phyloP scores from a whole-genome alignment of 768 basidiomycete genomes.

The Mycena haematopus region DNA sequence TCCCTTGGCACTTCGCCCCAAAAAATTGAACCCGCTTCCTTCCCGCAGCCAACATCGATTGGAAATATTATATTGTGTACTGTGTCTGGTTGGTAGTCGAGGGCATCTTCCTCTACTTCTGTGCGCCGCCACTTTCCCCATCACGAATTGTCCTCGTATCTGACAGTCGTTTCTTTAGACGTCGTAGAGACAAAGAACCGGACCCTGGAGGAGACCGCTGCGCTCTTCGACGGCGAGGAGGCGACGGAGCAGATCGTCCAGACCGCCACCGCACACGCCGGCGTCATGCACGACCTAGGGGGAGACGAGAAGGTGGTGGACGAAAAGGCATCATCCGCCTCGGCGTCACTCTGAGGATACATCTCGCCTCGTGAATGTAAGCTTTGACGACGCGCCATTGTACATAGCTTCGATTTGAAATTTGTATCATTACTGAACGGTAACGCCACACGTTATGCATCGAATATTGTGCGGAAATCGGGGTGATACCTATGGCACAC shows the following conservation, averaged over 20 bases:
- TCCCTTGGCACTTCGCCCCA: no score
- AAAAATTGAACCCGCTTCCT: neutral
- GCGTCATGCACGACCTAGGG: conserved; percentile 19
- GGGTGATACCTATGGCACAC: no score
- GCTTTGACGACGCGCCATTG: no score
- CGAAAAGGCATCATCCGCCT: no score
- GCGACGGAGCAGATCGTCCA: conserved; percentile 47
- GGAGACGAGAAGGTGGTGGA: no score
- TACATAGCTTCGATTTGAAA: no score
- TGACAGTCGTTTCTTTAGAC: conserved; percentile 44
- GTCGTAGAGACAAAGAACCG: conserved; percentile 75
- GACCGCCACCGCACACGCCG: conserved; percentile 31
- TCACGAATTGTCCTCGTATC: neutral
- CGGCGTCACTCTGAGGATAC: no score
- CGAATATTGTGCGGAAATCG: no score
- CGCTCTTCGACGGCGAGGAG: conserved; percentile 76
- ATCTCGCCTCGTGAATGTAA: no score
- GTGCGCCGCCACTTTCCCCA: conserved; percentile 18
- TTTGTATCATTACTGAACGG: no score
- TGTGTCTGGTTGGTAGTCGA: conserved; percentile 74
- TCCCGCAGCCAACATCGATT: conserved; percentile 45
- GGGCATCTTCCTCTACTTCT: conserved; percentile 64
- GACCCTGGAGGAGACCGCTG: conserved; percentile 81
- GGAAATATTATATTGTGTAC: conserved; percentile 86
- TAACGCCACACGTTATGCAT: no score